Conservation (phyloP, 208 protist species). For the Vickermania ingenoplastis region DNA sequence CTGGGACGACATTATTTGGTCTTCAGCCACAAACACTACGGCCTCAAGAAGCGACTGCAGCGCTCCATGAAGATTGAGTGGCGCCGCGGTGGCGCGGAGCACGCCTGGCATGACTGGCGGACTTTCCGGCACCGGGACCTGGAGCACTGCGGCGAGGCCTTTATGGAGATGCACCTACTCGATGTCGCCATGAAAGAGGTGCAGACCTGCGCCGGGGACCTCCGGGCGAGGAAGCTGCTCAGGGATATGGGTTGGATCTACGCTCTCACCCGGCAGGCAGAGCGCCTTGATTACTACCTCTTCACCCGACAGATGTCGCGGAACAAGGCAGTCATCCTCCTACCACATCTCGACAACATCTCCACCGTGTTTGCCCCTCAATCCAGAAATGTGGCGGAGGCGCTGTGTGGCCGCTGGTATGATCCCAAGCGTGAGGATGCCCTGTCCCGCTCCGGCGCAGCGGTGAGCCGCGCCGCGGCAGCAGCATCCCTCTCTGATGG, state of each 20-base stretch:
- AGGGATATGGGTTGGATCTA: slow-evolving; percentile 87
- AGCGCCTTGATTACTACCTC: slow-evolving; percentile 70
- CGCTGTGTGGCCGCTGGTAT: slow-evolving; percentile 9
- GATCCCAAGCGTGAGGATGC: neutral
- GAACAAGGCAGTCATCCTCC: slow-evolving; percentile 45
- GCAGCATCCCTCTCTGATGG: too few species aligned
- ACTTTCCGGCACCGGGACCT: slow-evolving; percentile 83
- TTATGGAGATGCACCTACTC: slow-evolving; percentile 79
- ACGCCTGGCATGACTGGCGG: slow-evolving; percentile 86
- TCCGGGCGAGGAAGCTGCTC: slow-evolving; percentile 69
- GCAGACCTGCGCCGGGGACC: slow-evolving; percentile 52
- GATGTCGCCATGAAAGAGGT: slow-evolving; percentile 77
- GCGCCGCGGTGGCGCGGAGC: slow-evolving; percentile 69
- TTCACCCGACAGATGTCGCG: slow-evolving; percentile 56
- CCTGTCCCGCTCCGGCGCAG: slow-evolving; percentile 47
- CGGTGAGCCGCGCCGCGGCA: slow-evolving; percentile 42
- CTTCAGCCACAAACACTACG: slow-evolving; percentile 85
- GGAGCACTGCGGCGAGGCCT: slow-evolving; percentile 82
- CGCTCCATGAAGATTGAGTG: slow-evolving; percentile 72
- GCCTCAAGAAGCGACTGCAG: slow-evolving; percentile 55
- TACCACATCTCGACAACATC: slow-evolving; percentile 76
- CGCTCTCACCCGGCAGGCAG: slow-evolving; percentile 63
- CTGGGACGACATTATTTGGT: slow-evolving; percentile 83
- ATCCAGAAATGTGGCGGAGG: slow-evolving; percentile 74
- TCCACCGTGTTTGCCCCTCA: slow-evolving; percentile 82